Evolutionary conservation across 495 filamentous ascomycete species (phyloP).

Genomic region (Hypoxylon fragiforme): DNA sequence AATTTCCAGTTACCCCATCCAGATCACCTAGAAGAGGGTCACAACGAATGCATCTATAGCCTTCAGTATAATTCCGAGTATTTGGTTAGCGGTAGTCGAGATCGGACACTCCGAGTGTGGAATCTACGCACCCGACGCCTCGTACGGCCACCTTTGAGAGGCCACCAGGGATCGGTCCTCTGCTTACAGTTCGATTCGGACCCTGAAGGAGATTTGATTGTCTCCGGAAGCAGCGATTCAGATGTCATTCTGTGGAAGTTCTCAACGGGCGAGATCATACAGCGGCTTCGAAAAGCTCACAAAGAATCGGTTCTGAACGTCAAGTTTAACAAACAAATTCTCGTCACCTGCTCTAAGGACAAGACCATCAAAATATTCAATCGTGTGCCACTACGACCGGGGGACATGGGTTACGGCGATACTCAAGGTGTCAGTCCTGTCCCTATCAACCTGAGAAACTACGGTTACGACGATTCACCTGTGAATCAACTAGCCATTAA

Average conservation of each 20-base stretch:
- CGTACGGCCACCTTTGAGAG: conserved; percentile 67
- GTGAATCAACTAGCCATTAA: conserved; percentile 51
- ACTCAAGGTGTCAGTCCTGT: conserved; percentile 53
- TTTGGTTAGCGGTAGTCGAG: conserved; percentile 91
- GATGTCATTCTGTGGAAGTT: conserved; percentile 91
- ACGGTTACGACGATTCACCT: conserved; percentile 51
- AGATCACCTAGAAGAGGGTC: conserved; percentile 76
- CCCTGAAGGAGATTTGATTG: conserved; percentile 84
- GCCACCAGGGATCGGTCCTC: conserved; percentile 84
- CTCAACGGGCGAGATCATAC: conserved; percentile 80
- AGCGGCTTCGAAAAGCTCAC: conserved; percentile 75
- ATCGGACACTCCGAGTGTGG: conserved; percentile 88
- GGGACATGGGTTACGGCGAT: conserved; percentile 65
- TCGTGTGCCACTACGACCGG: conserved; percentile 67
- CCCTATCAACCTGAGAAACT: conserved; percentile 50
- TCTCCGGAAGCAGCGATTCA: conserved; percentile 91
- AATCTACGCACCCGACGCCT: conserved; percentile 80
- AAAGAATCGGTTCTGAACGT: conserved; percentile 93
- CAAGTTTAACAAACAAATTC: conserved; percentile 83
- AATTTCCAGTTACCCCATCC: conserved; percentile 92
- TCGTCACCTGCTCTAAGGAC: conserved; percentile 97
- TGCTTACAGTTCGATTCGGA: conserved; percentile 97
- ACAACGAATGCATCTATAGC: conserved; percentile 92
- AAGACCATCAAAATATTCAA: conserved; percentile 96
- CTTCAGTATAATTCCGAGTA: conserved; percentile 84